A percentile compares a stretch with the other conserved stretches of the same genome.
Evolutionary conservation across 352 stramenopile species (phyloP).

Genomic region (Globisporangium spiculum): DNA sequence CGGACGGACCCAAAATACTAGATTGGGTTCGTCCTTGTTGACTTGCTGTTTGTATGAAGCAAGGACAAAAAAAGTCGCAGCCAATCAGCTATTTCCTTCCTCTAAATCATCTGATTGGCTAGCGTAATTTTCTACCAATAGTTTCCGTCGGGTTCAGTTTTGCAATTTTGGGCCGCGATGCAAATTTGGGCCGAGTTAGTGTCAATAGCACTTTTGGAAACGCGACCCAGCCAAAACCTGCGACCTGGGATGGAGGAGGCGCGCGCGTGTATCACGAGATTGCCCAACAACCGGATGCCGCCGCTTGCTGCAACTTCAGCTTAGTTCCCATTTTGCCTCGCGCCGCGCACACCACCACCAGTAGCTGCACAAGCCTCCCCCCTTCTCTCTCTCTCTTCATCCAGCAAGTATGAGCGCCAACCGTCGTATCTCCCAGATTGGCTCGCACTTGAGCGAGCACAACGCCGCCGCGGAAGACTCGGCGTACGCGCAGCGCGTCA

Average conservation of each 20-base stretch:
- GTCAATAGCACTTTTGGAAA: not conserved
- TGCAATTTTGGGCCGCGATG: too few relatives aligned
- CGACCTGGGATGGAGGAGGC: not conserved
- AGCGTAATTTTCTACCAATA: too few relatives aligned
- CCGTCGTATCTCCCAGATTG: slow-evolving; percentile 74
- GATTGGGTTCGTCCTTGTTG: too few relatives aligned
- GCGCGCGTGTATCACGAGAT: not conserved
- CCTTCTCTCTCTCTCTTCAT: not conserved
- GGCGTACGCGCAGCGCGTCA: slow-evolving; percentile 56
- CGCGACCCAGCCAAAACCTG: not conserved
- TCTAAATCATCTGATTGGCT: too few relatives aligned
- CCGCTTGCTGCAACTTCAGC: slow-evolving; percentile 14
- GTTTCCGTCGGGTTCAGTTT: too few relatives aligned
- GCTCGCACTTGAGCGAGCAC: slow-evolving; percentile 61
- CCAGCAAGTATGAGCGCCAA: slow-evolving; percentile 49
- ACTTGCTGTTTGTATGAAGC: too few relatives aligned
- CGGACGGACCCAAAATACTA: too few relatives aligned
- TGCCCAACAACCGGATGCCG: not conserved
- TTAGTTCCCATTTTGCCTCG: slow-evolving; percentile 52
- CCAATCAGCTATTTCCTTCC: too few relatives aligned
- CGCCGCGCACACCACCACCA: slow-evolving; percentile 20
- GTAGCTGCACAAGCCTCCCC: not conserved
- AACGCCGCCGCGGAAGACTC: slow-evolving; percentile 59
- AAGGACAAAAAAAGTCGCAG: too few relatives aligned
- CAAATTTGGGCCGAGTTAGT: too few relatives aligned